Conservation (phyloP, 345 rosid genomes). For the Diplotaxis tenuifolia region DNA sequence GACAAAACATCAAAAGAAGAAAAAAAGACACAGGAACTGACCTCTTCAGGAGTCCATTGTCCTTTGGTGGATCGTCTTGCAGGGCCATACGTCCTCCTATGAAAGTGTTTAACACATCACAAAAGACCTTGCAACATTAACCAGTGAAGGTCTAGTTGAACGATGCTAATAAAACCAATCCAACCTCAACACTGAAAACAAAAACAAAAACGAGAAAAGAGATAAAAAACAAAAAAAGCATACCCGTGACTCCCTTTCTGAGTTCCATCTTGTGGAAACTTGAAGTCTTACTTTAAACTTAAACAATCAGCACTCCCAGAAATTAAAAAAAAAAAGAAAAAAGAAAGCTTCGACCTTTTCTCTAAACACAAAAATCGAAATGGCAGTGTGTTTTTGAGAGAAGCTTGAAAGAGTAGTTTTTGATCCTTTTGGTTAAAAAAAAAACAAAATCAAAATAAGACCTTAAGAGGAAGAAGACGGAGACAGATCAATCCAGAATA, state of each 20-base stretch:
- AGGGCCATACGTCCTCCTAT: constrained; percentile 43
- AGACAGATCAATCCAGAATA: background rate
- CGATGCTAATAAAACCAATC: constrained; percentile 5
- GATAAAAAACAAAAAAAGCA: too few relatives aligned
- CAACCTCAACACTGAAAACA: background rate
- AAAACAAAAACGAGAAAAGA: too few relatives aligned
- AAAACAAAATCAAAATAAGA: background rate
- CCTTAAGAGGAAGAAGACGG: constrained; percentile 10
- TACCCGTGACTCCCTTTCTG: constrained; percentile 77
- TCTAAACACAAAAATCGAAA: background rate
- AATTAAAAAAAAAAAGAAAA: background rate
- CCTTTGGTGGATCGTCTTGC: constrained; percentile 43
- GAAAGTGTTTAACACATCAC: constrained; percentile 13
- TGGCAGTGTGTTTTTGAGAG: background rate
- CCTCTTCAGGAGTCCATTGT: constrained; percentile 41
- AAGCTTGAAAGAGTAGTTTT: background rate
- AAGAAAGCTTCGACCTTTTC: constrained; percentile 17
- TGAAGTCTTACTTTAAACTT: background rate
- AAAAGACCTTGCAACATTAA: constrained; percentile 21
- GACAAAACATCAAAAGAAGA: background rate
- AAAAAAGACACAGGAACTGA: constrained; percentile 1
- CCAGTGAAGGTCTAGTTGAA: constrained; percentile 20
- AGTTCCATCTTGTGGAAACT: constrained; percentile 52
- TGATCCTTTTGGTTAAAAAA: background rate
- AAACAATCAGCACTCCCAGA: constrained; percentile 15